Evolutionary conservation across 148 eudicot species (phyloP).

Genomic region (Agrostemma githago): DNA sequence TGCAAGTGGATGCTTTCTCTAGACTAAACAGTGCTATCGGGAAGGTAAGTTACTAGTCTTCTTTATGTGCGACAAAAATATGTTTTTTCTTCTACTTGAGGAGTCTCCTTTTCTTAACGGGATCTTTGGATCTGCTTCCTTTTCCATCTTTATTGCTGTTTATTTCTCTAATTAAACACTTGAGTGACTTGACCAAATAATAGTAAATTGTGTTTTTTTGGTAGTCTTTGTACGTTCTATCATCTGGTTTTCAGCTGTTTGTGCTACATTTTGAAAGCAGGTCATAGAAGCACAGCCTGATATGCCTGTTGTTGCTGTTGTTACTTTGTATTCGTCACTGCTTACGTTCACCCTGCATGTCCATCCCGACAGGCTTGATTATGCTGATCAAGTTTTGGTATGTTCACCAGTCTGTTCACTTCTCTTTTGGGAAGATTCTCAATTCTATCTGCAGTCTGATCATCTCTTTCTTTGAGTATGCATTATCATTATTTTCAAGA

Average conservation of each 20-base stretch:
- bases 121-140: not conserved
- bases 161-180: not conserved
- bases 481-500: not conserved
- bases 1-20: conserved; percentile 97
- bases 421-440: conserved; percentile 1
- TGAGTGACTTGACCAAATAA: no score
- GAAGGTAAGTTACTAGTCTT: conserved; percentile 44
- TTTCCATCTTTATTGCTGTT: not conserved
- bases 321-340: conserved; percentile 85
- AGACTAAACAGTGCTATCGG: conserved; percentile 87
- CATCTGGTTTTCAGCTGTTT: conserved; percentile 1
- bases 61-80: not conserved
- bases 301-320: conserved; percentile 82
- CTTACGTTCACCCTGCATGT: conserved; percentile 90
- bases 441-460: not conserved
- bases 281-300: conserved; percentile 96
- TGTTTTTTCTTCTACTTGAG: not conserved
- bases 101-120: not conserved
- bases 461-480: not conserved
- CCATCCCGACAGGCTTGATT: conserved; percentile 95
- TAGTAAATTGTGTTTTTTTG: no score
- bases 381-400: conserved; percentile 96
- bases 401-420: conserved; percentile 19
- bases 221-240: not conserved
- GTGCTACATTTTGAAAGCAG: conserved; percentile 39